Evolutionary conservation across 345 rosid species (phyloP).

Genomic region (Abelmoschus esculentus): DNA sequence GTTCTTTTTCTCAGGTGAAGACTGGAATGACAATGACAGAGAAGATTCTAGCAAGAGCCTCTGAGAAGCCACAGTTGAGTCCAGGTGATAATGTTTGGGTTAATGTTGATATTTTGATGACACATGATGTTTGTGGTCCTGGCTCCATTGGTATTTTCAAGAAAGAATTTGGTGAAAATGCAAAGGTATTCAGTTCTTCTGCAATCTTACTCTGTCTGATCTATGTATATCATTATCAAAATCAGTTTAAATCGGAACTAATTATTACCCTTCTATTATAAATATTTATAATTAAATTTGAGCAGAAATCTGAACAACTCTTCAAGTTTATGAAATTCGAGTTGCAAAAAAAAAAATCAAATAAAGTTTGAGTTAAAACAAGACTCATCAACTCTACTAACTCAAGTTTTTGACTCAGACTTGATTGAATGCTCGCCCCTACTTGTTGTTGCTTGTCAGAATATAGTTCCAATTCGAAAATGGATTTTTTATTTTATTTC

Average conservation of each 20-base stretch:
- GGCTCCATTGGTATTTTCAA: conserved; percentile 90
- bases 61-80: conserved; percentile 56
- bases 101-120: conserved; percentile 83
- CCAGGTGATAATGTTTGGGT: conserved; percentile 99
- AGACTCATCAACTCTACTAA: no score
- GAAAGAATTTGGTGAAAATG: conserved; percentile 79
- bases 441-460: not conserved
- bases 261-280: no score
- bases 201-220: no score
- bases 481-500: not conserved
- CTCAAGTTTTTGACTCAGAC: no score
- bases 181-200: conserved; percentile 45
- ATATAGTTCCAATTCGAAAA: not conserved
- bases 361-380: no score
- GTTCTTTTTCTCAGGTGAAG: conserved; percentile 49
- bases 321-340: no score
- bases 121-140: conserved; percentile 96
- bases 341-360: no score
- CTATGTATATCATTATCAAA: no score
- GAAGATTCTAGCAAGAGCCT: conserved; percentile 78
- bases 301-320: no score
- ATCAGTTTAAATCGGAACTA: no score
- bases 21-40: conserved; percentile 95
- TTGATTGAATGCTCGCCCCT: no score
- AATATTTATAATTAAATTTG: no score